Evolutionary conservation across 805 yeast genomes (phyloP).

Genomic region (Starmera quercuum): DNA sequence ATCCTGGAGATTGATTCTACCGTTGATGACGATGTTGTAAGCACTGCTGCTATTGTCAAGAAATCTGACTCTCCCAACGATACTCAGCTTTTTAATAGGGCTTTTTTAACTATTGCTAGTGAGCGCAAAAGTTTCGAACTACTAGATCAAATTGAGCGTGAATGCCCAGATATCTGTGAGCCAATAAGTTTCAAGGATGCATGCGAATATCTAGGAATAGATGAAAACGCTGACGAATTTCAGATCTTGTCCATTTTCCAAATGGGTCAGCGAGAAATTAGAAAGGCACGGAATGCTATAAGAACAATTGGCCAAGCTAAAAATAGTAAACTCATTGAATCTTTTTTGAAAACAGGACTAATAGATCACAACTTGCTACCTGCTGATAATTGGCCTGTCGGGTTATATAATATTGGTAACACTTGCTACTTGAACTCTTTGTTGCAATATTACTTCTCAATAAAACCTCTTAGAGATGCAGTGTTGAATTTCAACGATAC

Average conservation of each 20-base stretch:
- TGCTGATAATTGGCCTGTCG: conserved; percentile 76
- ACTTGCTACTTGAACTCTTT: conserved; percentile 92
- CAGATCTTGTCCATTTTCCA: conserved; percentile 47
- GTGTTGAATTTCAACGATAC: conserved; percentile 46
- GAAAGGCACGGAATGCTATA: conserved; percentile 50
- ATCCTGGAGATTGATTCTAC: conserved; percentile 40
- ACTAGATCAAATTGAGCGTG: conserved; percentile 41
- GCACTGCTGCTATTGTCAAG: conserved; percentile 67
- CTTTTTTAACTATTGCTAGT: conserved; percentile 56
- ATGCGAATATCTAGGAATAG: conserved; percentile 39
- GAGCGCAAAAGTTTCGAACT: conserved; percentile 49
- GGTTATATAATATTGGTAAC: conserved; percentile 90
- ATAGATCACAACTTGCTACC: conserved; percentile 54
- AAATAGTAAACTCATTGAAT: conserved; percentile 45
- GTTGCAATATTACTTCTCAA: conserved; percentile 82
- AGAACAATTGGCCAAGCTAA: conserved; percentile 45
- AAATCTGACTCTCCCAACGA: conserved; percentile 43
- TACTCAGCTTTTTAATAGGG: conserved; percentile 37
- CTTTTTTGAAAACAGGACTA: conserved; percentile 54
- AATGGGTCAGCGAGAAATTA: conserved; percentile 39
- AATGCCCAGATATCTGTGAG: conserved; percentile 22
- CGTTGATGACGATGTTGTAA: conserved; percentile 63
- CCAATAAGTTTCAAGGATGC: conserved; percentile 33
- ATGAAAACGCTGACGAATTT: conserved; percentile 46
- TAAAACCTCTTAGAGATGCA: conserved; percentile 69